A percentile compares a stretch with the other conserved stretches of the same genome.
These are phyloP conservation scores for Umbilicaria muhlenbergii DNA, from an alignment of 495 filamentous ascomycete species.

Conservation along the genomic window DNA sequence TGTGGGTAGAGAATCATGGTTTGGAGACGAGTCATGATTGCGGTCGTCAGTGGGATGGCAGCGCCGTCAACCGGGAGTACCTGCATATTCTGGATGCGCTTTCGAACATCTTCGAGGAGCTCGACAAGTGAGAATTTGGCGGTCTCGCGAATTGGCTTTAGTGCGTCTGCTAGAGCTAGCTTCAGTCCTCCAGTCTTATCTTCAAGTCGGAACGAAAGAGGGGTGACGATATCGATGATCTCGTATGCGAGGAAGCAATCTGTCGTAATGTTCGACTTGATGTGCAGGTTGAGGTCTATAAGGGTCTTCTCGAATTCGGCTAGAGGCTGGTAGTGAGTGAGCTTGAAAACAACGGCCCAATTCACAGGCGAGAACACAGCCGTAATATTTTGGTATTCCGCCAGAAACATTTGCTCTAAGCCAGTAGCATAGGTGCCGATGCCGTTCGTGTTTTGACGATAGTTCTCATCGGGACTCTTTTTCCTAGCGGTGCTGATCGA, in stretches of 20 bases:
- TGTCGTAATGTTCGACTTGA: slow-evolving; percentile 69
- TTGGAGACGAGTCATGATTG: slow-evolving; percentile 76
- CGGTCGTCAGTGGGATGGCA: slow-evolving; percentile 58
- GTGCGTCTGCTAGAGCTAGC: slow-evolving; percentile 60
- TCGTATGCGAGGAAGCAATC: slow-evolving; percentile 96
- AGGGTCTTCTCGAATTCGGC: slow-evolving; percentile 73
- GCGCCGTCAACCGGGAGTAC: slow-evolving; percentile 68
- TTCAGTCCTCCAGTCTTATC: slow-evolving; percentile 74
- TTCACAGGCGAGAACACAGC: slow-evolving; percentile 71
- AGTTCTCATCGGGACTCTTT: slow-evolving; percentile 54
- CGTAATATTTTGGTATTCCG: slow-evolving; percentile 80
- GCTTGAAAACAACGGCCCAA: slow-evolving; percentile 60
- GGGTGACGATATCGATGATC: slow-evolving; percentile 81
- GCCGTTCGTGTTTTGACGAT: slow-evolving; percentile 81
- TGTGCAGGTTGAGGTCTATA: slow-evolving; percentile 76
- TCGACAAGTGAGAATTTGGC: slow-evolving; percentile 73
- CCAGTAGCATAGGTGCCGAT: slow-evolving; percentile 80
- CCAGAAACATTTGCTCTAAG: slow-evolving; percentile 68
- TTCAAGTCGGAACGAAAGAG: slow-evolving; percentile 65
- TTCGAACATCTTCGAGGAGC: slow-evolving; percentile 74
- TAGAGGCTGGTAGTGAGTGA: slow-evolving; percentile 61
- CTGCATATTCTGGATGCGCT: slow-evolving; percentile 41
- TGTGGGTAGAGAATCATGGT: slow-evolving; percentile 75
- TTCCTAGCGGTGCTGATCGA: slow-evolving; percentile 80
- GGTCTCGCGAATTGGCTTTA: slow-evolving; percentile 82